Conservation (phyloP, 495 filamentous ascomycete genomes). For the Alectoria sarmentosa region DNA sequence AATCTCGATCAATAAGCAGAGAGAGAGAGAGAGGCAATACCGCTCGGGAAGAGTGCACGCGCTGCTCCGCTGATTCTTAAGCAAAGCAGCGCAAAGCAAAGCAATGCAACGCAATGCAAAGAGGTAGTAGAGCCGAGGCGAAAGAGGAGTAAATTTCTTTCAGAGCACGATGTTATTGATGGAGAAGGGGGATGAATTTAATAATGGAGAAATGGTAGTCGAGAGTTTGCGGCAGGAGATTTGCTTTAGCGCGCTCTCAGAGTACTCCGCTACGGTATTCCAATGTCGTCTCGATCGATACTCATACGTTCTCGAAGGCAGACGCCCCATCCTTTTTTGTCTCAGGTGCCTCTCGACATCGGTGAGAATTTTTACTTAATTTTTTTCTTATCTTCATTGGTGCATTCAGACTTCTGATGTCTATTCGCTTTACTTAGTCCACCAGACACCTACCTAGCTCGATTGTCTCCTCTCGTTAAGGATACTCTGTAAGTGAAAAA, state of each 20-base stretch:
- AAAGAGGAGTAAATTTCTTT: background rate
- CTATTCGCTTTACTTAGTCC: background rate
- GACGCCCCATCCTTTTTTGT: background rate
- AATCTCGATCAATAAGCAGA: slow-evolving; percentile 20
- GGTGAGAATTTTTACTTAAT: background rate
- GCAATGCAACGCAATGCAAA: background rate
- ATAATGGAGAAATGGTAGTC: slow-evolving; percentile 15
- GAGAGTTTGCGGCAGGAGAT: slow-evolving; percentile 13
- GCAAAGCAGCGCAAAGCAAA: slow-evolving; percentile 7
- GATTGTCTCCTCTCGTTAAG: background rate
- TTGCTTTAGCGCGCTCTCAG: slow-evolving; percentile 13
- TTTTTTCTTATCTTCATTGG: background rate
- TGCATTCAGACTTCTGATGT: background rate
- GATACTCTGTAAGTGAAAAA: background rate
- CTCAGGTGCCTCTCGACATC: background rate
- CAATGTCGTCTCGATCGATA: slow-evolving; percentile 3
- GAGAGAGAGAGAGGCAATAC: slow-evolving; percentile 6
- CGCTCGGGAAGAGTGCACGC: background rate
- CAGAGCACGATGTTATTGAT: slow-evolving; percentile 1
- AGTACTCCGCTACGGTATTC: background rate
- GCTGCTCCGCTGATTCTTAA: slow-evolving; percentile 2
- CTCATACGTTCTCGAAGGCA: background rate
- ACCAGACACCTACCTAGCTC: background rate
- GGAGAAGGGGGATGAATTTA: slow-evolving; percentile 7
- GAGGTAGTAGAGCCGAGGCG: background rate